A percentile compares a stretch with the other conserved stretches of the same genome.
These are phyloP conservation scores for Cystofilobasidium capitatum DNA, from an alignment of 768 basidiomycete genomes.

Conservation along the genomic window DNA sequence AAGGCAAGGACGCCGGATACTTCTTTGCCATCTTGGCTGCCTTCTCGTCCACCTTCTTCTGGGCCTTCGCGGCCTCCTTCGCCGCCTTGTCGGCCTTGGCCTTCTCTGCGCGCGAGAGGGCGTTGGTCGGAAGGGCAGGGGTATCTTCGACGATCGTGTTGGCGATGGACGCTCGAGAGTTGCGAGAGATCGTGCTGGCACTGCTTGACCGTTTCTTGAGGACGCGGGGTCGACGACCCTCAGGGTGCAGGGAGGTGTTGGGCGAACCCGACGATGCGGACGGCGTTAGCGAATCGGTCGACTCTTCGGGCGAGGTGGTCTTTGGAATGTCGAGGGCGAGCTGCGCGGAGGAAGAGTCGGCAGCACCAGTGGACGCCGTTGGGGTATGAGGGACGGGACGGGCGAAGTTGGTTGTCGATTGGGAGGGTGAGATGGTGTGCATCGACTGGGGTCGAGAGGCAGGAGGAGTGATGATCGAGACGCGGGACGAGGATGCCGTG, in stretches of 20 bases:
- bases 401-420: not conserved
- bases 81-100: not conserved
- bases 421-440: not conserved
- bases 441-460: not conserved
- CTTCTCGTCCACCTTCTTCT: not conserved
- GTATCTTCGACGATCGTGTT: not conserved
- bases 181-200: not conserved
- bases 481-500: not conserved
- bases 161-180: not conserved
- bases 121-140: not conserved
- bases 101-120: not conserved
- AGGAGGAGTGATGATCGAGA: not conserved
- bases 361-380: not conserved
- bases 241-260: not conserved
- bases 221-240: not conserved
- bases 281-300: not conserved
- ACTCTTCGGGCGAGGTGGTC: too few relatives aligned
- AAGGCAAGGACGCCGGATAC: not conserved
- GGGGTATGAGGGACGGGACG: not conserved
- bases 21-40: not conserved
- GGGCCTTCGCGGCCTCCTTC: not conserved
- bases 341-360: not conserved
- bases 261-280: not conserved
- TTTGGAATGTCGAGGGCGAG: not conserved
- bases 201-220: conserved; percentile 3